These are phyloP conservation scores for Ophiostoma sp. DNA, from an alignment of 2,329 filamentous ascomycete genomes.

Conservation along the genomic window DNA sequence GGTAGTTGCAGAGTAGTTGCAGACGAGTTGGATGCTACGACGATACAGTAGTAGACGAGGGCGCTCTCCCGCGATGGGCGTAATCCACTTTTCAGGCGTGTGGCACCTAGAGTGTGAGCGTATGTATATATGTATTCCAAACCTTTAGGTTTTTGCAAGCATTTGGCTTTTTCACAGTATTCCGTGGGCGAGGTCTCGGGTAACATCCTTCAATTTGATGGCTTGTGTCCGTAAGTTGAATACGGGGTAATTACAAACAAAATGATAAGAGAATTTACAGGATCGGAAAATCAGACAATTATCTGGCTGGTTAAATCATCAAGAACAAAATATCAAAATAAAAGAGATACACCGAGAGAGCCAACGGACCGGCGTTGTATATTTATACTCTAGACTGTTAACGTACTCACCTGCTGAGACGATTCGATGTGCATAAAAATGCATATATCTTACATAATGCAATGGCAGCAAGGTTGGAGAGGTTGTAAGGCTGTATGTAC, in stretches of 20 bases:
- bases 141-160: too few species aligned
- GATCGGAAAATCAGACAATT: too few species aligned
- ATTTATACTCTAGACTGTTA: too few species aligned
- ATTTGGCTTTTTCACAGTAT: too few species aligned
- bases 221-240: too few species aligned
- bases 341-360: neutral
- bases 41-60: constrained; percentile 17
- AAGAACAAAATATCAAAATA: neutral
- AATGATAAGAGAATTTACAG: too few species aligned
- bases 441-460: too few species aligned
- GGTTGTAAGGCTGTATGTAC: constrained; percentile 1
- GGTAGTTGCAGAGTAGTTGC: neutral
- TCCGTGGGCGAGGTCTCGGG: too few species aligned
- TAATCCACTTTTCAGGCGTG: constrained; percentile 12
- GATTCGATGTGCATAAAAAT: neutral
- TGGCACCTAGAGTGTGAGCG: constrained; percentile 9
- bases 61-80: constrained; percentile 17
- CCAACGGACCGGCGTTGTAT: neutral
- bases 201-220: too few species aligned
- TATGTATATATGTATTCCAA: neutral
- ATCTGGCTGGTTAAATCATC: too few species aligned
- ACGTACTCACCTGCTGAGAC: neutral
- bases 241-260: too few species aligned
- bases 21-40: constrained; percentile 9
- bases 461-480: neutral